These are phyloP conservation scores for Trichoderma arundinaceum DNA, from an alignment of 2,329 filamentous ascomycete genomes.

Conservation along the genomic window DNA sequence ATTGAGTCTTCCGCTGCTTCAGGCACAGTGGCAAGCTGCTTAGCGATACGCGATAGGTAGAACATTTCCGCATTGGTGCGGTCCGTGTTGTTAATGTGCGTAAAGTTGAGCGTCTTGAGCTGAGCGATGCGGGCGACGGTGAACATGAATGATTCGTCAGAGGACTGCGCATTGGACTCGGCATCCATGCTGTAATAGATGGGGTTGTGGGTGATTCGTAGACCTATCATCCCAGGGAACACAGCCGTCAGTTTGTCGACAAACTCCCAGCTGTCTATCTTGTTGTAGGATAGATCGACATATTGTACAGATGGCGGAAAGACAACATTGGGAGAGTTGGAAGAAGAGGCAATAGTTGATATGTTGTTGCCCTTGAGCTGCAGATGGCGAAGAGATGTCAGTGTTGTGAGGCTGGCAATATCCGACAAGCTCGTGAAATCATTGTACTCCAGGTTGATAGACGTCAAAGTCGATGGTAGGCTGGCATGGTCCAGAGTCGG, in stretches of 20 bases:
- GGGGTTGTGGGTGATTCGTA: conserved; percentile 86
- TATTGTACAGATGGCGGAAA: conserved; percentile 65
- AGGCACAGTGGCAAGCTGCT: conserved; percentile 69
- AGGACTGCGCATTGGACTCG: conserved; percentile 55
- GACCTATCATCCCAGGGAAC: conserved; percentile 74
- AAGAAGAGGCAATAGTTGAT: conserved; percentile 45
- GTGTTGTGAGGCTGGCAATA: conserved; percentile 57
- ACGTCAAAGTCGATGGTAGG: conserved; percentile 60
- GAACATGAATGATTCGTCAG: conserved; percentile 88
- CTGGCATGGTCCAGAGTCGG: conserved; percentile 46
- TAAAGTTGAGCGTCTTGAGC: conserved; percentile 75
- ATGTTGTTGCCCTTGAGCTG: conserved; percentile 82
- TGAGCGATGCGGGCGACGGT: conserved; percentile 75
- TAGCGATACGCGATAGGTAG: conserved; percentile 83
- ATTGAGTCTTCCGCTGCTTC: conserved; percentile 61
- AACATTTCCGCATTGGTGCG: conserved; percentile 90
- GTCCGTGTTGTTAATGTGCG: conserved; percentile 72
- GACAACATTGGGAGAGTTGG: conserved; percentile 44
- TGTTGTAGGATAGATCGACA: conserved; percentile 76
- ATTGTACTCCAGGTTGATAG: conserved; percentile 75
- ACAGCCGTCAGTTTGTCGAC: conserved; percentile 69
- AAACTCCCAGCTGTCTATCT: conserved; percentile 72
- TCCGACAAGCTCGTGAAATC: conserved; percentile 65
- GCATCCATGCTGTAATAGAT: conserved; percentile 66
- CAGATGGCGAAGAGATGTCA: conserved; percentile 61